Conservation (phyloP, 306 rosid species). For the Pyrus pyrifolia region DNA sequence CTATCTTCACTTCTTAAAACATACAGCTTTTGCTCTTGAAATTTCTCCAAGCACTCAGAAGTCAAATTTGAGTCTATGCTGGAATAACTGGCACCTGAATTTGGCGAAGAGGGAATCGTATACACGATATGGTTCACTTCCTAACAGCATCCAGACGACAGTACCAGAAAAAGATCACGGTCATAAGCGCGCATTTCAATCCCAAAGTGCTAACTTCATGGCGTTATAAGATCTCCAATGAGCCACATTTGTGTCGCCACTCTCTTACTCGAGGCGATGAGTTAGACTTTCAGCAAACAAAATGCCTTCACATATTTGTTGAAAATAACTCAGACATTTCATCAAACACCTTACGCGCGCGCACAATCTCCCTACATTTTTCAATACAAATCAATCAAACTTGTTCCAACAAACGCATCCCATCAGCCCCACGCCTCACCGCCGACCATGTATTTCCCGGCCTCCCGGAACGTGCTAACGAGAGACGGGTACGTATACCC, state of each 20-base stretch:
- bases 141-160: not conserved
- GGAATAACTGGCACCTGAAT: too few relatives aligned
- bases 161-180: not conserved
- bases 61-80: not conserved
- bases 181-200: not conserved
- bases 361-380: constrained; percentile 34
- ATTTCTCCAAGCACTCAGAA: not conserved
- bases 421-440: constrained; percentile 48
- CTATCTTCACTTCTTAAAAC: not conserved
- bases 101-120: not conserved
- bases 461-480: constrained; percentile 41
- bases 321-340: constrained; percentile 1
- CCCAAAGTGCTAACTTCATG: not conserved
- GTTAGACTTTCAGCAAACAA: too few relatives aligned
- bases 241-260: too few relatives aligned
- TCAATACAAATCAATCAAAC: constrained; percentile 68
- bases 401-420: constrained; percentile 50
- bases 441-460: constrained; percentile 54
- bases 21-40: not conserved
- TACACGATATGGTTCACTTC: not conserved
- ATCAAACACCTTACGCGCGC: constrained; percentile 67
- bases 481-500: constrained; percentile 55
- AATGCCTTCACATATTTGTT: too few relatives aligned
- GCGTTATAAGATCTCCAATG: too few relatives aligned
- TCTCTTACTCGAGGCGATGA: too few relatives aligned